These are phyloP conservation scores for Nigrospora osmanthi DNA, from an alignment of 2,329 filamentous ascomycete species.

Conservation along the genomic window DNA sequence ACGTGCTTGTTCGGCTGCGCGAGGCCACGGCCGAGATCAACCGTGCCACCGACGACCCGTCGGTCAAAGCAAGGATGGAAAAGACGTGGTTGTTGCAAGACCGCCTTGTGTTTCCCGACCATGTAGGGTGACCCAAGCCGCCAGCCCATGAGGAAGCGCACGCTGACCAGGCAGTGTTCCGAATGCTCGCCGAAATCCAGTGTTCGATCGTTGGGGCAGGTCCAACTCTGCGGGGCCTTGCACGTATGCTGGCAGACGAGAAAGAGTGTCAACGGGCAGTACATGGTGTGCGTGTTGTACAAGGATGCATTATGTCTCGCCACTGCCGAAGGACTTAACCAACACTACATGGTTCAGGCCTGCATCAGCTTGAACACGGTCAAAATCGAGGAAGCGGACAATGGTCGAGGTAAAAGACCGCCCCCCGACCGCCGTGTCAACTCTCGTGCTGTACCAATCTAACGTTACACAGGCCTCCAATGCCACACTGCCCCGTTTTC, in stretches of 20 bases:
- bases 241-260: conserved; percentile 75
- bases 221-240: conserved; percentile 74
- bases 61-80: conserved; percentile 62
- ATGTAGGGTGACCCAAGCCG: conserved; percentile 39
- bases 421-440: conserved; percentile 2
- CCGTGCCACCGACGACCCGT: conserved; percentile 68
- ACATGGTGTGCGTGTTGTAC: conserved; percentile 83
- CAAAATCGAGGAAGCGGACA: conserved; percentile 65
- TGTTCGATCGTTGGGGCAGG: conserved; percentile 69
- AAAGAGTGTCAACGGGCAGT: conserved; percentile 62
- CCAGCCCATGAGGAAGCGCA: not conserved
- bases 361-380: conserved; percentile 62
- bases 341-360: conserved; percentile 65
- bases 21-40: conserved; percentile 77
- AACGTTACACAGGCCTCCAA: conserved; percentile 59
- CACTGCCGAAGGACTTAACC: conserved; percentile 53
- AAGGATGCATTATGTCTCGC: conserved; percentile 72
- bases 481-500: conserved; percentile 81
- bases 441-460: conserved; percentile 6
- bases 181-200: conserved; percentile 18
- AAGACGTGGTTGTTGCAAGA: conserved; percentile 83
- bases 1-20: conserved; percentile 62
- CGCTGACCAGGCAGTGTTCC: not conserved
- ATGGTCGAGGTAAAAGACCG: conserved; percentile 56
- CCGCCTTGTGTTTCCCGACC: conserved; percentile 65